Evolutionary conservation across 2,329 filamentous ascomycete genomes (phyloP), one percentile per base, ranked within the genome.

Genomic region (Lachnum nothofagi): DNA sequence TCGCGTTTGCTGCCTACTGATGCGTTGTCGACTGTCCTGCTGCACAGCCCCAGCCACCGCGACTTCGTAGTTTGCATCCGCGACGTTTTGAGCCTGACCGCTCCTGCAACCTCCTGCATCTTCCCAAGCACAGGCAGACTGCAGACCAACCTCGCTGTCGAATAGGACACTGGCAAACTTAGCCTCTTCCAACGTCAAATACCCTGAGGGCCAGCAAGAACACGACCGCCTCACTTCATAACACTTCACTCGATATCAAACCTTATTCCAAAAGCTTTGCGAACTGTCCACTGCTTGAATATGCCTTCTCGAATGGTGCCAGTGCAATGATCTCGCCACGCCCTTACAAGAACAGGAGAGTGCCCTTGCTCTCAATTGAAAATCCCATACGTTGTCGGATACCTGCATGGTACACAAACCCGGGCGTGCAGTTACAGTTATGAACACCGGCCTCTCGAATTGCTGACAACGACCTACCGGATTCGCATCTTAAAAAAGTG

Each of bases 251-350:
- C n/a, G n/a, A n/a, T n/a, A n/a, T n/a, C n/a, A n/a, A n/a, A n/a
- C n/a, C n/a, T n/a, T n/a, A n/a, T n/a, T n/a, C n/a, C n/a, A n/a
- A n/a, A n/a, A n/a, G n/a, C n/a, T n/a, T n/a, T n/a, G n/a, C 17
- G n/a, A 8, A 14, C 6, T 37, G 34, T 14, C 34, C 34, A 5
- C 10, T 16, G 5, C 34, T 37, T 19, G 6, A 2, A 37, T 8
- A 37, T 37, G 34, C 9, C 34, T 7, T 17, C 34, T 17, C 34
- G 17, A 22, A 42, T 41, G 23, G 27, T 48, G 34, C 46, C 46
- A 55, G 58, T 60, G 54, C 57, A 57, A 63, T 63, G 60, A 60
- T 59, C 58, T 48, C 44, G 48, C 57, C 56, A 58, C 45, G 43
- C 51, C 48, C 48, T 33, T 55, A 54, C 56, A 56, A 58, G 52